phyloP scores from a whole-genome alignment of 768 basidiomycete genomes.

The Trametes maxima region DNA sequence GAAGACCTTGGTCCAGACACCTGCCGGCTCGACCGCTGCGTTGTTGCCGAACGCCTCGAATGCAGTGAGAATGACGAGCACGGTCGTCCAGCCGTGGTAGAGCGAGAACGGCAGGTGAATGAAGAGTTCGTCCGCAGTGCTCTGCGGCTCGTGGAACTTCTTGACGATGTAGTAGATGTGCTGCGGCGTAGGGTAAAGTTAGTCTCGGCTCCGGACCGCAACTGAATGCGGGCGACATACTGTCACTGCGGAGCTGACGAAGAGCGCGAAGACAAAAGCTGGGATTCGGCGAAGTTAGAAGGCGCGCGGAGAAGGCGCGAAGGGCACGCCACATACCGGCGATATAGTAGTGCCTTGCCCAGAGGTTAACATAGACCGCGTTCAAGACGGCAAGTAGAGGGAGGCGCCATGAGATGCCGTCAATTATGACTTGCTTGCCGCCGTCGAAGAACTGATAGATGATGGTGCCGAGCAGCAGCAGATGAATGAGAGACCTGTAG shows the following conservation, averaged over 20 bases:
- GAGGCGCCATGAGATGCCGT: constrained; percentile 91
- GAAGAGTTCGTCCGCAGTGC: constrained; percentile 77
- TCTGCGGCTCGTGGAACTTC: constrained; percentile 73
- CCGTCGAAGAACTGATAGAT: constrained; percentile 84
- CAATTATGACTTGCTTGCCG: constrained; percentile 80
- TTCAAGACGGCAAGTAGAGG: constrained; percentile 87
- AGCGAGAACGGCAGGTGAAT: constrained; percentile 96
- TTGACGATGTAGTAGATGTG: constrained; percentile 96
- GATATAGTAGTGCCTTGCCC: constrained; percentile 77
- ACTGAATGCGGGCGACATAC: constrained; percentile 27
- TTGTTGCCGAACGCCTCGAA: constrained; percentile 91
- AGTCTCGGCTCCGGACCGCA: neutral
- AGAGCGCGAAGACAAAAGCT: constrained; percentile 87
- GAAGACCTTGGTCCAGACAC: constrained; percentile 92
- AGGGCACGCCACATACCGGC: constrained; percentile 45
- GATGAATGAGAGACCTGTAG: constrained; percentile 80
- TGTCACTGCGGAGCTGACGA: constrained; percentile 77
- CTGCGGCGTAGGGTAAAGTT: constrained; percentile 44
- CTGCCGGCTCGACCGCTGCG: constrained; percentile 61
- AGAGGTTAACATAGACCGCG: constrained; percentile 86
- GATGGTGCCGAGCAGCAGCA: constrained; percentile 87
- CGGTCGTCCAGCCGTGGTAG: constrained; percentile 91
- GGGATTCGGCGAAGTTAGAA: constrained; percentile 26
- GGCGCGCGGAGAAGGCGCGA: neutral
- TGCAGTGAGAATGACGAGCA: constrained; percentile 77